Evolutionary conservation across 2,329 filamentous ascomycete genomes (phyloP).

Genomic region (Fusarium nodosum): DNA sequence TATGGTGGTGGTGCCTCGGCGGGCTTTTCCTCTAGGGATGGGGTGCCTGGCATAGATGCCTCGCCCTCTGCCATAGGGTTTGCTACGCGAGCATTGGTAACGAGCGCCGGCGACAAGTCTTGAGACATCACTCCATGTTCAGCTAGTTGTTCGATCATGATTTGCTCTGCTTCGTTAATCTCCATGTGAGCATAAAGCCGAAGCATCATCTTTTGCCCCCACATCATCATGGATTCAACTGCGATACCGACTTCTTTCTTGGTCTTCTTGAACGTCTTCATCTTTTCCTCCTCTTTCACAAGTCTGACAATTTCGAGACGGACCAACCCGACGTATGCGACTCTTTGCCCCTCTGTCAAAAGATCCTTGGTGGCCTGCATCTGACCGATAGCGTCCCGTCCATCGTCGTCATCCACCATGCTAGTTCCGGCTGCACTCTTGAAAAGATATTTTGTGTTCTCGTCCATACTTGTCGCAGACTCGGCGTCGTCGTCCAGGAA

Average conservation of each 20-base stretch:
- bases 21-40: constrained; percentile 59
- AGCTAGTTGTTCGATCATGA: constrained; percentile 98
- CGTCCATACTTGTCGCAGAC: constrained; percentile 95
- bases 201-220: constrained; percentile 98
- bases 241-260: constrained; percentile 80
- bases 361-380: constrained; percentile 97
- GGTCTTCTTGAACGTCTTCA: constrained; percentile 73
- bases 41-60: constrained; percentile 39
- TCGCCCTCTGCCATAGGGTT: constrained; percentile 81
- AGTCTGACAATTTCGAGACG: constrained; percentile 85
- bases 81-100: constrained; percentile 91
- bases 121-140: constrained; percentile 89
- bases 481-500: constrained; percentile 94
- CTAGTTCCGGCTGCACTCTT: constrained; percentile 74
- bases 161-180: constrained; percentile 88
- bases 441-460: constrained; percentile 96
- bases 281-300: constrained; percentile 74
- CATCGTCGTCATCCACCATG: constrained; percentile 80
- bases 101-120: constrained; percentile 87
- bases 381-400: constrained; percentile 87
- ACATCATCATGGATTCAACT: constrained; percentile 88
- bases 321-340: constrained; percentile 94
- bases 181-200: constrained; percentile 97
- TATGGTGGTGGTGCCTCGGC: constrained; percentile 71
- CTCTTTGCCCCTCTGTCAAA: constrained; percentile 92